A percentile compares a stretch with the other conserved stretches of the same genome.
Conservation (phyloP, 768 basidiomycete species). For the Boletellus emodensis region DNA sequence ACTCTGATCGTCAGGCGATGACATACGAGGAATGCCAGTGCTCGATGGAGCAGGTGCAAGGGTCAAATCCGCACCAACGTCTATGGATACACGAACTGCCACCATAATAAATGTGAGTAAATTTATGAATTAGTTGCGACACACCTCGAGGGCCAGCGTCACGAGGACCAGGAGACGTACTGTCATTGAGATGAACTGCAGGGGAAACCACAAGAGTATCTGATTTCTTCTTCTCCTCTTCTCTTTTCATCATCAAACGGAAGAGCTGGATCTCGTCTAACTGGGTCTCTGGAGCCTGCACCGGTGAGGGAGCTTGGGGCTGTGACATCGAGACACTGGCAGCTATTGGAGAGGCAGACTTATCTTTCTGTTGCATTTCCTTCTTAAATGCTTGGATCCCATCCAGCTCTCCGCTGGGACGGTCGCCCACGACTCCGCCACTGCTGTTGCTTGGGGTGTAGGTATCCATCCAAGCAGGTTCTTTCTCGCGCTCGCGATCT, state of each 20-base stretch:
- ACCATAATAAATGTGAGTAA: slow-evolving; percentile 10
- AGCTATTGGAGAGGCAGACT: slow-evolving; percentile 32
- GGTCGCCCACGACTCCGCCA: slow-evolving; percentile 61
- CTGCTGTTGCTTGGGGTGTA: slow-evolving; percentile 62
- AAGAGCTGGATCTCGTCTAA: slow-evolving; percentile 84
- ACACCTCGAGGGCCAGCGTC: slow-evolving; percentile 20
- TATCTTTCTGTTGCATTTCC: slow-evolving; percentile 74
- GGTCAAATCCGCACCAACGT: slow-evolving; percentile 6
- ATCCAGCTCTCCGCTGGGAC: slow-evolving; percentile 65
- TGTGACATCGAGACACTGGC: slow-evolving; percentile 13
- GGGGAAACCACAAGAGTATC: slow-evolving; percentile 16
- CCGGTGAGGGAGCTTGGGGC: slow-evolving; percentile 18
- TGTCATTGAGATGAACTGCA: slow-evolving; percentile 9
- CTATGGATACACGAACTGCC: slow-evolving; percentile 9
- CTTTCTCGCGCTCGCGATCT: slow-evolving; percentile 68
- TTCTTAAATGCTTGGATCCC: slow-evolving; percentile 88
- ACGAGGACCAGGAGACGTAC: slow-evolving; percentile 2
- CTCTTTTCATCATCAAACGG: slow-evolving; percentile 78
- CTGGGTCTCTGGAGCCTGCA: slow-evolving; percentile 31
- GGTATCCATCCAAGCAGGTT: slow-evolving; percentile 91
- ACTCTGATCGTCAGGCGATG: slow-evolving; percentile 16
- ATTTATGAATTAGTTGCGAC: background rate
- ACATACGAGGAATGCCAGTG: slow-evolving; percentile 11
- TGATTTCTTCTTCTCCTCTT: slow-evolving; percentile 49
- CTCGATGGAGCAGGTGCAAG: slow-evolving; percentile 3